Base-by-base conservation (phyloP, 768 basidiomycete genomes). In the Grammothele lineata region DNA sequence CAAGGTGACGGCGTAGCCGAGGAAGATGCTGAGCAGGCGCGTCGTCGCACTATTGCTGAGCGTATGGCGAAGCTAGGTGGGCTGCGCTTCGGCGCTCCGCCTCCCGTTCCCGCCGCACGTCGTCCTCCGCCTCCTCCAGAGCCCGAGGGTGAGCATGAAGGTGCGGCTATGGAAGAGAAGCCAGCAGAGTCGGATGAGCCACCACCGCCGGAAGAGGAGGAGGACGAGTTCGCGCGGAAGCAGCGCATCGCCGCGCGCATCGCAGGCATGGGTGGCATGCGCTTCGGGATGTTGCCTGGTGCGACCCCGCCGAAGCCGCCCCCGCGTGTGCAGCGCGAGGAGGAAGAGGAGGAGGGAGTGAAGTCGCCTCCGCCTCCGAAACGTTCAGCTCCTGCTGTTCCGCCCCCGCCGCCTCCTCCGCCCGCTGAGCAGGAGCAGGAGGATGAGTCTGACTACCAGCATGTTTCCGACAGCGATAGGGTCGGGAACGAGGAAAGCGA, bases 31-130 rank as follows among this genome's bases (percentile, higher is more conserved):
- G 74, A 71, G 18, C 59, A 63, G 10, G 53, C 65, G 2, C 73
- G 83, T 39, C 76, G 83, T 19, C 74, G 73, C 24, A 87, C 87
- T 1, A 88, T 96, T 30, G 91, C 92, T 1, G 92, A 95, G 48
- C 77, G 93, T n/a, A 94, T 96, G 92, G 92, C 92, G 1, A 90
- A 83, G 58, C 72, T 96, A 0, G 91, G 93, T 14, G 90, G 88
- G 3, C 83, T 95, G 60, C 80, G 77, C 51, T 86, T 93, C 54
- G 90, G 90, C 1, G 81, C 76, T 36, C 85, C 85, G 14, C 78
- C 81, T 1, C 70, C 71, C 2, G 63, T 70, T 15, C 65, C 68
- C 4, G 70, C 70, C 2, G 54, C 64, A 0, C 64, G 65, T 0
- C 73, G 69, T 0, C 65, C 64, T 3, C 70, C 67, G 5, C 65